Base-by-base conservation (phyloP, 768 basidiomycete genomes). In the Termitomyces sp. region DNA sequence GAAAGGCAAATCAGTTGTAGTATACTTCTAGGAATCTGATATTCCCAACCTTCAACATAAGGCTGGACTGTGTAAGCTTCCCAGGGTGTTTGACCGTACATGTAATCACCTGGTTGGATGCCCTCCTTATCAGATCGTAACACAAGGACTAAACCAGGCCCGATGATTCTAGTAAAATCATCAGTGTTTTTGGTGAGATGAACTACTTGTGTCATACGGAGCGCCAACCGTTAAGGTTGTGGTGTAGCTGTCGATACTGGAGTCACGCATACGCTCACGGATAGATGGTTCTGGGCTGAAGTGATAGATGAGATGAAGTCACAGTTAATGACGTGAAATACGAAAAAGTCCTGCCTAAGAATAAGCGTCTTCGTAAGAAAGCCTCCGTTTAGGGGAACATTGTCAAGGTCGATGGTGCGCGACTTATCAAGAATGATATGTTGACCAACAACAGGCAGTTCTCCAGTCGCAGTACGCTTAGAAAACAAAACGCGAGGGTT, bases 141-240 rank as follows among this genome's bases (percentile, higher is more conserved):
- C 34, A 74, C 74, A 18, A 74, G 61, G 16, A 69, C 75, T 18
- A 77, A 64, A 16, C 74, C 77, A 58, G 65, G 68, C 12, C 68
- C 65, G 7, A 36, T 41, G 1, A 73, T 18, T 6, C 70, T 75
- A n/a, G 26, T 34, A 18, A 33, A 39, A 15, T 15, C 9, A 18
- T 51, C 16, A 36, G 13, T 15, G 13, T 13, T 22, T 16, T 34
- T 10, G 44, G 31, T 33, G 10, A 10, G 16, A 10, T 46, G 20
- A 48, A 18, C 12, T 31, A 47, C 4, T 7, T 2, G 6, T 37
- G 28, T 15, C 34, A 3, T 24, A 62, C 64, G 64, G 61, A 18
- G 57, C 50, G 6, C 59, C 62, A 20, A 60, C 15, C 0, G 3
- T 37, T 15, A 60, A 52, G 10, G 62, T 60, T 7, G 59, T 59